A percentile compares a stretch with the other conserved stretches of the same genome.
These are phyloP conservation scores for Mucor ambiguus DNA, from an alignment of 371 early-diverging fungal species.

Conservation along the genomic window DNA sequence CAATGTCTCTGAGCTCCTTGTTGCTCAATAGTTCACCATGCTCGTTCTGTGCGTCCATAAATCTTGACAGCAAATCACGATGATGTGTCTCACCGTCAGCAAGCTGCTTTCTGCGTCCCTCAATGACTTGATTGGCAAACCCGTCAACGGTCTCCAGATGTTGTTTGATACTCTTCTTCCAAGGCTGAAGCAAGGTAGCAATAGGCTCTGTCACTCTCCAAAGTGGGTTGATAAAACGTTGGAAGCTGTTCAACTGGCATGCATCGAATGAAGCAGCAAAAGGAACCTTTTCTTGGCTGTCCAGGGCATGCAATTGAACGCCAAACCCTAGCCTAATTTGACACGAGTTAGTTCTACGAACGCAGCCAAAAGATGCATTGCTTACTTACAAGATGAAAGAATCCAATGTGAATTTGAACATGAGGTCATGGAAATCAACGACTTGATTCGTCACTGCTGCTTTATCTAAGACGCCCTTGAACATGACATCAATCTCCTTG, in stretches of 20 bases:
- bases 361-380: background rate
- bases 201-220: constrained; percentile 52
- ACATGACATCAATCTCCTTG: constrained; percentile 32
- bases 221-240: constrained; percentile 53
- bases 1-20: constrained; percentile 62
- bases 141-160: constrained; percentile 49
- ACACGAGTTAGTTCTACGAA: background rate
- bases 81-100: constrained; percentile 43
- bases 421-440: constrained; percentile 61
- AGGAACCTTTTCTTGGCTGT: constrained; percentile 34
- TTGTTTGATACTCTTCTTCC: constrained; percentile 38
- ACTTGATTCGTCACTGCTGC: constrained; percentile 31
- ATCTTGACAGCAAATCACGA: constrained; percentile 62
- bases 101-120: constrained; percentile 42
- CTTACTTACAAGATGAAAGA: constrained; percentile 45
- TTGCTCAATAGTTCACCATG: constrained; percentile 52
- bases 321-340: constrained; percentile 44
- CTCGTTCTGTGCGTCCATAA: constrained; percentile 59
- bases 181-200: constrained; percentile 22
- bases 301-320: constrained; percentile 45
- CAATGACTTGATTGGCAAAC: constrained; percentile 52
- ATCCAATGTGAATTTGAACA: constrained; percentile 63
- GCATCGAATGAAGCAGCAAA: constrained; percentile 58
- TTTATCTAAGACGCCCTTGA: constrained; percentile 31
- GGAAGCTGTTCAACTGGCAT: constrained; percentile 41